Conservation (phyloP, 805 yeast genomes). For the Saccharomyces kudriavzevii region DNA sequence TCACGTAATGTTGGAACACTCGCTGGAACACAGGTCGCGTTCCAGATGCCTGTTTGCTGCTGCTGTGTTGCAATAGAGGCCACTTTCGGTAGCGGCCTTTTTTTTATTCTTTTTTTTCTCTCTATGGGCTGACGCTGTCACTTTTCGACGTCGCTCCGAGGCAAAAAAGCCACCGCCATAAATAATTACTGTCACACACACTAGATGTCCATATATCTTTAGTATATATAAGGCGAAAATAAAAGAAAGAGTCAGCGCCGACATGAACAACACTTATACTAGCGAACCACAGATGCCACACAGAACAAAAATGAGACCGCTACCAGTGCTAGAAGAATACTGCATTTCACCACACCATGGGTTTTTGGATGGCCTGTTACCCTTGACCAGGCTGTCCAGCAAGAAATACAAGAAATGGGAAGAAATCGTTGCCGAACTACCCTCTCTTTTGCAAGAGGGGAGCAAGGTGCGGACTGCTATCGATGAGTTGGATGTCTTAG, state of each 20-base stretch:
- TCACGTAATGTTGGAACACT: not conserved
- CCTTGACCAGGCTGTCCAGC: conserved; percentile 52
- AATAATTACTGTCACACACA: not conserved
- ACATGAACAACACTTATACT: not conserved
- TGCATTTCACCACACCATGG: conserved; percentile 68
- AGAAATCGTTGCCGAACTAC: conserved; percentile 50
- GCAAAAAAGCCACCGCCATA: not conserved
- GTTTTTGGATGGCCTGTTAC: conserved; percentile 64
- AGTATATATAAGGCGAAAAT: not conserved
- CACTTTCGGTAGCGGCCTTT: not conserved
- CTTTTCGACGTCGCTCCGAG: not conserved
- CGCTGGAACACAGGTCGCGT: not conserved
- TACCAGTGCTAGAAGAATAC: conserved; percentile 54
- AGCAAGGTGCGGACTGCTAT: conserved; percentile 52
- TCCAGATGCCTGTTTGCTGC: not conserved
- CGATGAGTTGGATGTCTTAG: conserved; percentile 55
- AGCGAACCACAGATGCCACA: not conserved
- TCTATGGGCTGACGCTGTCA: not conserved
- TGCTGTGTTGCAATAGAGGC: not conserved
- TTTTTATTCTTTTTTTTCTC: not conserved
- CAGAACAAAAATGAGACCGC: conserved; percentile 12
- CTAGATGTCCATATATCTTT: not conserved
- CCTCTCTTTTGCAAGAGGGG: conserved; percentile 58
- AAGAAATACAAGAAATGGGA: conserved; percentile 77
- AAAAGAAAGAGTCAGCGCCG: not conserved